Base-by-base conservation (phyloP, 2,329 filamentous ascomycete genomes). In the Cercospora sp. region DNA sequence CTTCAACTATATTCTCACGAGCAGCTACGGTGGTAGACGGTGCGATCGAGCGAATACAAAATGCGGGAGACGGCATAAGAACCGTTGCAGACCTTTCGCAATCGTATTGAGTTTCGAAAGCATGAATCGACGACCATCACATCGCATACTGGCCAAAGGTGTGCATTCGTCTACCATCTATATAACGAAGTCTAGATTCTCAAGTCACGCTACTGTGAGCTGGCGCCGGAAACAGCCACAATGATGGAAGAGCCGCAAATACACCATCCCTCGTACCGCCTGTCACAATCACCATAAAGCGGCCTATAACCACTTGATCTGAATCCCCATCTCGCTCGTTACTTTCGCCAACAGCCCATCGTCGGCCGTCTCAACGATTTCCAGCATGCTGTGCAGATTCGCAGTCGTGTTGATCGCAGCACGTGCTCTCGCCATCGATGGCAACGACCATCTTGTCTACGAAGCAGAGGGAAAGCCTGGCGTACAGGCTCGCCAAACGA, bases 391-490 rank as follows among this genome's bases (percentile, higher is more conserved):
- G 30, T 59, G n/a, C 33, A 9, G 33, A 33, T 18, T 39, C 30
- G 18, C 57, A 18, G 28, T 39, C 33, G 57, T 9, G n/a, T 13
- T 59, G 30, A 30, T 59, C n/a, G 57, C 33, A 18, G 26, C 57
- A 33, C 26, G n/a, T 12, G 57, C 57, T 2, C n/a, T 9, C 7
- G 57, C 57, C 57, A 31, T 59, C 57, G 57, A 18, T 36, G 57
- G 57, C 30, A 30, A 59, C 28, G 57, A 59, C 20, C 26, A 31
- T 9, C 57, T 59, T 8, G 57, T 59, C 30, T 59, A 59, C 5
- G 28, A 59, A 59, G 57, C 57, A 59, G 57, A 59, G 20, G 57
- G 57, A 18, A 59, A 39, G 57, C 57, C 26, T 18, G 57, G 57
- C 36, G 57, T 59, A 33, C 57, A 59, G 30, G 57, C 57, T n/a